Base-by-base conservation (phyloP, 805 yeast genomes). In the Cyberlindnera maritima region DNA sequence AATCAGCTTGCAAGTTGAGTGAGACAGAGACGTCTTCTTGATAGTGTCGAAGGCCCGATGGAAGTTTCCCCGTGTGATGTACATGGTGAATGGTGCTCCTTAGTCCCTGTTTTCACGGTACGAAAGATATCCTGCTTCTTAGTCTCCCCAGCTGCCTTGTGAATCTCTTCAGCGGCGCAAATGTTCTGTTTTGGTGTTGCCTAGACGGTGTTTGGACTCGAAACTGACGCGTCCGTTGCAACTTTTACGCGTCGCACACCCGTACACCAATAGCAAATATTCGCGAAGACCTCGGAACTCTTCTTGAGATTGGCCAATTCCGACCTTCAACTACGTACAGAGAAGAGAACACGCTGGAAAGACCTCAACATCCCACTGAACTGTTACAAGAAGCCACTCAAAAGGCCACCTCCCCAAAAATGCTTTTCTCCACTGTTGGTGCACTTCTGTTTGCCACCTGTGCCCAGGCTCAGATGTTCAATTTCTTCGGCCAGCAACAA, bases 1-100 rank as follows among this genome's bases (percentile, higher is more conserved):
- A 21, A 59, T 51, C 48, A 91, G 68, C 59, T 87, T 86, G 63
- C 97, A 94, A 6, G 96, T 85, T n/a, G 96, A 85, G 64, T 91
- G 97, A 13, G 96, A 84, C 44, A 88, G 67, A 3, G 96, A 84
- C n/a, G 86, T 77, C 46, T 74, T 70, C 56, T 81, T 74, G 50
- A 92, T 83, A 43, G 77, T 81, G 43, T 77, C 74, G 66, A 89
- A 90, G 12, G 86, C 83, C 51, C 66, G 69, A 14, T 79, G 75
- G 64, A 86, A 88, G 64, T 85, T 77, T 29, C 76, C 72, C 13
- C 96, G 88, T 41, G 79, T 74, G 47, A 91, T 77, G 62, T 84
- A 82, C 99, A 92, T 92, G 2, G 11, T 23, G 12, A 6, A 20
- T 21, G n/a, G n/a, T n/a, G n/a, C 33, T 32, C 26, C 19, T 17